Conservation (phyloP, 2,329 filamentous ascomycete genomes). For the Trichoderma oligosporum region DNA sequence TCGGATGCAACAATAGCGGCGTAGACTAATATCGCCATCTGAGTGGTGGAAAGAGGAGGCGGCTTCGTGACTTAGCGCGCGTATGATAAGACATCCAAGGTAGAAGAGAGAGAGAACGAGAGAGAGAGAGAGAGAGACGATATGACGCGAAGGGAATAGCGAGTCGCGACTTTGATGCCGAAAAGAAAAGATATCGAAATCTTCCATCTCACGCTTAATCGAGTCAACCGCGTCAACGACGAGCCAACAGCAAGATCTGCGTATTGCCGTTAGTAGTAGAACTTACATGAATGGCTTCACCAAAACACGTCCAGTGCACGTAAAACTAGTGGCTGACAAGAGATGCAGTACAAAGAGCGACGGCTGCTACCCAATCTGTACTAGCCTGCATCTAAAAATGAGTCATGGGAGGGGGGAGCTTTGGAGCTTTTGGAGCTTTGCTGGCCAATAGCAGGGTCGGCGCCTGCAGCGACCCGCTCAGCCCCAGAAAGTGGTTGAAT, state of each 20-base stretch:
- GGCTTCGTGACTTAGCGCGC: slow-evolving; percentile 7
- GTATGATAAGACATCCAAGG: not conserved
- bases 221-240: not conserved
- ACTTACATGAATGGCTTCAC: not conserved
- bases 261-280: not conserved
- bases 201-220: too few species aligned
- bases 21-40: not conserved
- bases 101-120: not conserved
- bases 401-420: slow-evolving; percentile 25
- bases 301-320: not conserved
- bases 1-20: too few species aligned
- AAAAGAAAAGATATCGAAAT: too few species aligned
- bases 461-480: slow-evolving; percentile 30
- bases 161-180: too few species aligned
- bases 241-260: not conserved
- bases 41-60: not conserved
- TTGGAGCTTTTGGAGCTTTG: slow-evolving; percentile 26
- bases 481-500: slow-evolving; percentile 25
- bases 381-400: slow-evolving; percentile 30
- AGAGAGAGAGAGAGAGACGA: not conserved
- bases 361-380: not conserved
- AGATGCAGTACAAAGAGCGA: not conserved
- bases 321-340: not conserved
- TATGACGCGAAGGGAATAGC: too few species aligned
- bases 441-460: slow-evolving; percentile 32